phyloP scores from a whole-genome alignment of 1,284 basidiomycete genomes.

The Boletellus sp. region DNA sequence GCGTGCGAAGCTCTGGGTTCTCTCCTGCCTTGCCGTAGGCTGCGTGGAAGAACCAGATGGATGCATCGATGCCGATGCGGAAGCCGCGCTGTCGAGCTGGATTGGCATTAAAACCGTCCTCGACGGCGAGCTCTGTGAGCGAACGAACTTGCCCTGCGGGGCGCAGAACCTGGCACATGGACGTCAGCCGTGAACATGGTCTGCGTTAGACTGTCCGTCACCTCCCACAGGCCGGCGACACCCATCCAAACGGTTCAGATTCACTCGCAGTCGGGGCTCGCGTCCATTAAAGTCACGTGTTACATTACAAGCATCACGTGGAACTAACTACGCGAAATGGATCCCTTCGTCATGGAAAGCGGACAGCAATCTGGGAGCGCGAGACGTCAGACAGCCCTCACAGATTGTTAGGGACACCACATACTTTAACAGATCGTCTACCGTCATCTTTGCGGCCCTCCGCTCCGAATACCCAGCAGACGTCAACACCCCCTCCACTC shows the following conservation, averaged over 20 bases:
- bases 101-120: constrained; percentile 67
- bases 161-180: constrained; percentile 49
- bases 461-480: constrained; percentile 63
- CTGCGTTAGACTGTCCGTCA: constrained; percentile 1
- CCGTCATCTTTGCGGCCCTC: constrained; percentile 77
- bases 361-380: constrained; percentile 47
- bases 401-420: constrained; percentile 15
- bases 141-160: constrained; percentile 62
- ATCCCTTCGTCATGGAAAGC: constrained; percentile 57
- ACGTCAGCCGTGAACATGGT: background rate
- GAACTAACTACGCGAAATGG: constrained; percentile 47
- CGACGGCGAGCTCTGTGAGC: constrained; percentile 63
- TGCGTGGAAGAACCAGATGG: constrained; percentile 81
- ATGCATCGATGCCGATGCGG: constrained; percentile 74
- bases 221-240: constrained; percentile 47
- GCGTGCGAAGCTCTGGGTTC: constrained; percentile 70
- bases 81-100: constrained; percentile 56
- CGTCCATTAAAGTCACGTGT: constrained; percentile 10
- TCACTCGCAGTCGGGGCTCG: background rate
- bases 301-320: constrained; percentile 7
- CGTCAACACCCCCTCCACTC: constrained; percentile 74
- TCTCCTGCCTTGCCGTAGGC: constrained; percentile 72
- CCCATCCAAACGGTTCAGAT: constrained; percentile 35
- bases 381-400: constrained; percentile 1
- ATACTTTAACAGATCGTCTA: constrained; percentile 75